A percentile compares a stretch with the other conserved stretches of the same genome.
Evolutionary conservation across 257 asterid species (phyloP).

Genomic region (Osmanthus fragrans): DNA sequence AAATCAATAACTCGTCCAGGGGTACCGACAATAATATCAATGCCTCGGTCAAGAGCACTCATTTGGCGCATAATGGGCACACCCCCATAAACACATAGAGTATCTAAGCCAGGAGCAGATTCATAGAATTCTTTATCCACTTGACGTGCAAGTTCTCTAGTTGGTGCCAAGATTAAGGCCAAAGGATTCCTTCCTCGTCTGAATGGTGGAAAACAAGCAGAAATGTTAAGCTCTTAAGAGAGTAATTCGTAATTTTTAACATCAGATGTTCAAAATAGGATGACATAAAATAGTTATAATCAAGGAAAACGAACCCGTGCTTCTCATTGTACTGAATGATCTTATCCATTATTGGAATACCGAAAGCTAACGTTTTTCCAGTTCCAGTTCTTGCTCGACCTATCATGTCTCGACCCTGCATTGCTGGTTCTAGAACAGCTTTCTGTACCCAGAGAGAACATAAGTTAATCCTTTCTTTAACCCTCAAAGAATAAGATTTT

Average conservation of each 20-base stretch:
- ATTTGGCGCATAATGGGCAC: constrained; percentile 75
- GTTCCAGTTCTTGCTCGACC: constrained; percentile 97
- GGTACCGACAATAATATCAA: constrained; percentile 86
- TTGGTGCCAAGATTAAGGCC: constrained; percentile 84
- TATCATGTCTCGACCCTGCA: constrained; percentile 93
- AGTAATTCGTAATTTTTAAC: neutral
- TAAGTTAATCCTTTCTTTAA: neutral
- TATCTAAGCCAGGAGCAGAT: constrained; percentile 68
- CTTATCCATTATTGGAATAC: constrained; percentile 76
- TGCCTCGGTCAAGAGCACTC: constrained; percentile 80
- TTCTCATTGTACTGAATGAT: constrained; percentile 65
- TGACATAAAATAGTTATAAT: neutral
- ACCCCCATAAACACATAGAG: constrained; percentile 91
- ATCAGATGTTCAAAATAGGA: neutral
- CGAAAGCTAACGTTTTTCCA: constrained; percentile 88
- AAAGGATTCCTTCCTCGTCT: constrained; percentile 84
- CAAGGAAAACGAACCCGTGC: constrained; percentile 60
- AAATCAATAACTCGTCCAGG: constrained; percentile 95
- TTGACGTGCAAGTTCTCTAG: constrained; percentile 90
- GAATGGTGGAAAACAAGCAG: constrained; percentile 25
- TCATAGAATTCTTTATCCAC: constrained; percentile 91
- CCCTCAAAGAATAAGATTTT: neutral
- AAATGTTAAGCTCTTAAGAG: neutral
- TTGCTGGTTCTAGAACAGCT: constrained; percentile 86
- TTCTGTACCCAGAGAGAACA: constrained; percentile 32